These are phyloP conservation scores for Alternaria ethzedia DNA, from an alignment of 2,329 filamentous ascomycete genomes.

Conservation along the genomic window DNA sequence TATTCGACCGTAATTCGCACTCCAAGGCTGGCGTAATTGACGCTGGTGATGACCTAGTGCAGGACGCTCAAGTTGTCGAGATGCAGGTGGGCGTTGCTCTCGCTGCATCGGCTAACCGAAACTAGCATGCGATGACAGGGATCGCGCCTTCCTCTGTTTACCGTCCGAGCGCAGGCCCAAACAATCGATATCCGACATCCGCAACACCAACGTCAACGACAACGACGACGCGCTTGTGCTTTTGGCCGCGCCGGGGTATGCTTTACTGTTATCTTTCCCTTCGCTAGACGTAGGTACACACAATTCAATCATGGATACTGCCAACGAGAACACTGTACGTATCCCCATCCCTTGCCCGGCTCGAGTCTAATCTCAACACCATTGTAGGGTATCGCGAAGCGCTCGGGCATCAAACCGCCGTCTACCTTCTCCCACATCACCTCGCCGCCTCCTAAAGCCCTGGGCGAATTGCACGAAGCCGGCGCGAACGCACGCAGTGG, in stretches of 20 bases:
- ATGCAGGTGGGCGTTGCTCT: background rate
- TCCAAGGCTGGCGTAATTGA: background rate
- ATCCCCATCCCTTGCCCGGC: constrained; percentile 2
- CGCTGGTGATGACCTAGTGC: background rate
- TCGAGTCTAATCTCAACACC: constrained; percentile 18
- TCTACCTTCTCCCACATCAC: constrained; percentile 31
- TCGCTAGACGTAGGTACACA: constrained; percentile 1
- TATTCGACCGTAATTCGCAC: background rate
- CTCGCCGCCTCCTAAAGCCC: constrained; percentile 37
- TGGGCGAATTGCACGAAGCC: constrained; percentile 60
- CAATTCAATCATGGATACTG: constrained; percentile 24
- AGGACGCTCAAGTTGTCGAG: background rate
- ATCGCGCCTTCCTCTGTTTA: constrained; percentile 14
- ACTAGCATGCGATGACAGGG: constrained; percentile 6
- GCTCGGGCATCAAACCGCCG: constrained; percentile 41
- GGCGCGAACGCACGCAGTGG: constrained; percentile 60
- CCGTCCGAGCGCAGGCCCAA: constrained; percentile 14
- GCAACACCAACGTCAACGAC: constrained; percentile 5
- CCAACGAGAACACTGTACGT: constrained; percentile 42
- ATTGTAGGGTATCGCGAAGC: constrained; percentile 31
- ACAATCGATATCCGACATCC: constrained; percentile 12
- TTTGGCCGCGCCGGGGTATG: constrained; percentile 5
- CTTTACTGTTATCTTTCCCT: constrained; percentile 10
- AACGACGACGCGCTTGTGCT: constrained; percentile 9
- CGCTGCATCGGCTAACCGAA: background rate